Percentiles rank a stretch among this genome's conserved stretches.
Conservation (phyloP, 805 yeast genomes). For the Saccharomycopsis selenospora region DNA sequence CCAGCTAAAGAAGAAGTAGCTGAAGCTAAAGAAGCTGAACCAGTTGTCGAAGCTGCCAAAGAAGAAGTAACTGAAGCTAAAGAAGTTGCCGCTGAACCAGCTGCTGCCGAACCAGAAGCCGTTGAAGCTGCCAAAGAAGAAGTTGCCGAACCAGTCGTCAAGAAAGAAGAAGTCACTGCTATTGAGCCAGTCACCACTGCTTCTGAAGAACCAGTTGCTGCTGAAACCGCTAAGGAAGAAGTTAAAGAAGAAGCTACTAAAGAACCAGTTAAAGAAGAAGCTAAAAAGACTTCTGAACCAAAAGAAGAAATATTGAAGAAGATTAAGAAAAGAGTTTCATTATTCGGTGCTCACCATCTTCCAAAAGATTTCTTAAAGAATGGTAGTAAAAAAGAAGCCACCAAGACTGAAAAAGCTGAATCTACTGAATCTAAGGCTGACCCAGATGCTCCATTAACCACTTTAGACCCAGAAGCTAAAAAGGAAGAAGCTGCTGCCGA, state of each 20-base stretch:
- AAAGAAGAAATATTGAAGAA: conserved; percentile 10
- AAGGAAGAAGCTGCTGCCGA: conserved; percentile 4
- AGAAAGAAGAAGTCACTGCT: conserved; percentile 18
- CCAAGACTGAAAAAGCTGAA: neutral
- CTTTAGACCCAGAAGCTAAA: conserved; percentile 16
- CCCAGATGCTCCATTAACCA: conserved; percentile 11
- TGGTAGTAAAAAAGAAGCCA: neutral
- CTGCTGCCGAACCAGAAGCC: conserved; percentile 1
- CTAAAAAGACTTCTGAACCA: neutral
- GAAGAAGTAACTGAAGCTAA: conserved; percentile 20
- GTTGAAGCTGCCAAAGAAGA: conserved; percentile 16
- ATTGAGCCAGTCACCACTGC: conserved; percentile 18
- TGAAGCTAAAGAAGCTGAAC: conserved; percentile 19
- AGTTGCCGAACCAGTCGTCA: conserved; percentile 14
- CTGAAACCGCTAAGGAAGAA: conserved; percentile 8
- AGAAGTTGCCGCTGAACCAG: conserved; percentile 19
- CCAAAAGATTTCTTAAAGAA: conserved; percentile 16
- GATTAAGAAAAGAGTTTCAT: conserved; percentile 15
- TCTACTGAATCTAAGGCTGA: conserved; percentile 5
- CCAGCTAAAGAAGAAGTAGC: conserved; percentile 9
- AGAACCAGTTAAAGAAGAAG: conserved; percentile 2
- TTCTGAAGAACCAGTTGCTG: conserved; percentile 8
- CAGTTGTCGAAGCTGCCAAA: conserved; percentile 22
- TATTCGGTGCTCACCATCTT: conserved; percentile 7
- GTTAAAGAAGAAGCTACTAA: conserved; percentile 17